Percentiles rank a stretch among this genome's conserved stretches.
These are phyloP conservation scores for Penicillium sp. DNA, from an alignment of 2,329 filamentous ascomycete genomes.

Conservation along the genomic window DNA sequence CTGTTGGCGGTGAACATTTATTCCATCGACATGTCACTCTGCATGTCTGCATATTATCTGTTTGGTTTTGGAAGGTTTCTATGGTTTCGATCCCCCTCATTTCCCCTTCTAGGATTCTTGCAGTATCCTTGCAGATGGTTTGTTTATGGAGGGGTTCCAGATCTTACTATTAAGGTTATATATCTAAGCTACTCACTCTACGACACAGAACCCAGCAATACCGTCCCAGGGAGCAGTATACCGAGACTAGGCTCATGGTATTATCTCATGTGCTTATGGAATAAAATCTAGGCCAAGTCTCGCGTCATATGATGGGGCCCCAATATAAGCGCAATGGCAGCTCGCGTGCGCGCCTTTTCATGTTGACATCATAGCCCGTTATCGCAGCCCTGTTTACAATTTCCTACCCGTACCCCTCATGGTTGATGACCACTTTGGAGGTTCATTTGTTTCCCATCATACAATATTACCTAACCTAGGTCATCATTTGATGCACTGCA, in stretches of 20 bases:
- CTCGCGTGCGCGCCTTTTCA: not conserved
- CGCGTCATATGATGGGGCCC: not conserved
- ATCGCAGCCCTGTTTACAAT: not conserved
- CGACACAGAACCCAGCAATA: not conserved
- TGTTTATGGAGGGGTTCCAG: not conserved
- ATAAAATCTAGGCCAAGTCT: not conserved
- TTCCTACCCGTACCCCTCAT: not conserved
- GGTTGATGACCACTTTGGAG: not conserved
- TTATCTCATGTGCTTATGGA: not conserved
- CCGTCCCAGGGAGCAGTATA: not conserved
- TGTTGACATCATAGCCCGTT: not conserved
- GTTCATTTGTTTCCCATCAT: not conserved
- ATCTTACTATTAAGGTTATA: not conserved
- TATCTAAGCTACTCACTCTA: not conserved
- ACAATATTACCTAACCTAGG: not conserved
- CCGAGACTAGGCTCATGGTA: not conserved
- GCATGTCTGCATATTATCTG: not conserved
- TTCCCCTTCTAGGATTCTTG: conserved; percentile 4
- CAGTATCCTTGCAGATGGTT: conserved; percentile 4
- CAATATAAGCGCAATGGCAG: not conserved
- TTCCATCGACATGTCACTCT: conserved; percentile 3
- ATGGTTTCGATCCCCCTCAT: not conserved
- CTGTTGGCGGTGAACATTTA: conserved; percentile 23
- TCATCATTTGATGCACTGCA: not conserved
- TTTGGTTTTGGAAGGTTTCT: not conserved